Evolutionary conservation across 2,329 filamentous ascomycete genomes (phyloP), one percentile per base, ranked within the genome.

Genomic region (Dactylellina haptotyla): DNA sequence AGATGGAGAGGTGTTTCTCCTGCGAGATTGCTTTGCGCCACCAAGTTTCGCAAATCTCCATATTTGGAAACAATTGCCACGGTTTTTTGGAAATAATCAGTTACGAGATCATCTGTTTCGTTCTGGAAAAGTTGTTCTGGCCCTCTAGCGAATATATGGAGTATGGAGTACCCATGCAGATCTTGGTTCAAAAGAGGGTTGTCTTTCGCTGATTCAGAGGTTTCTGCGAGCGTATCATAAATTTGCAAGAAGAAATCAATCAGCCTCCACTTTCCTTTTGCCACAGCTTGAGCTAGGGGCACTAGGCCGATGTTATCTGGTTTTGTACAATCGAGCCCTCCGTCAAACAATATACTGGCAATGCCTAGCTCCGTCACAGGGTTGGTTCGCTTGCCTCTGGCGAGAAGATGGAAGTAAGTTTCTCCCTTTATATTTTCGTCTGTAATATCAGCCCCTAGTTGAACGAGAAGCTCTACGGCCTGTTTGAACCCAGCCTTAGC

Each of bases 1-100:
- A 61, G 25, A 61, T 61, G 41, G 2, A 61, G 10, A 20, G 56
- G 56, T 25, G 56, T 61, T 48, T 61, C 56, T 61, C 56, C 41
- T 5, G 50, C 10, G 6, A 10, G 25, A 34, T 61, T 18, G 3
- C n/a, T 30, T 25, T 61, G 9, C 12, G 56, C 16, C 4, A 61
- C 23, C 8, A 61, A 37, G 8, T 14, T 25, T 16, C 6, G 16
- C 1, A 58, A 12, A 16, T 58, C 23, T 4, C 18, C 39, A 30
- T 45, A 45, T 12, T 14, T 16, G 23, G 54, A 58, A 28, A 58
- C 8, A 4, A 46, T 14, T 4, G 10, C 16, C 10, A 48, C 18
- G 10, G 23, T 26, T 25, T 20, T 16, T 23, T 12, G 43, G 18
- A 61, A 61, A 3, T 34, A 16, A 14, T 34, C n/a, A 25, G 43